A percentile compares a stretch with the other conserved stretches of the same genome.
Evolutionary conservation across 768 basidiomycete species (phyloP).

Genomic region (Leucogyrophana mollusca): DNA sequence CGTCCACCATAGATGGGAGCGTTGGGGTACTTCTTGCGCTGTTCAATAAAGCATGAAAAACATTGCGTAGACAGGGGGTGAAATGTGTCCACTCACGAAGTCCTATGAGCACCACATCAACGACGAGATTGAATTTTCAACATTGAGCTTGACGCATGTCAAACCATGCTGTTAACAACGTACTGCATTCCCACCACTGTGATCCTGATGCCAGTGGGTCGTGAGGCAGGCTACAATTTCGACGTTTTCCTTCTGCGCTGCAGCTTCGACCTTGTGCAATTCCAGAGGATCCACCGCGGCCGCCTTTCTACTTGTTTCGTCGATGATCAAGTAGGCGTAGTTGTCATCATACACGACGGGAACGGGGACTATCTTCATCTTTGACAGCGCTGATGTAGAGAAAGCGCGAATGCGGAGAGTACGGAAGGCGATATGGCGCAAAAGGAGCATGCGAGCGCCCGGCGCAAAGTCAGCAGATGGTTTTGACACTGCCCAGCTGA

Average conservation of each 20-base stretch:
- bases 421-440: conserved; percentile 2
- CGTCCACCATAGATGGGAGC: conserved; percentile 80
- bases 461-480: conserved; percentile 1
- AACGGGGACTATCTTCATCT: conserved; percentile 77
- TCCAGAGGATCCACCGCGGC: conserved; percentile 84
- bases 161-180: conserved; percentile 11
- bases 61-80: neutral
- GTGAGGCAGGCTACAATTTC: conserved; percentile 74
- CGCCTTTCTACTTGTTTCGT: conserved; percentile 62
- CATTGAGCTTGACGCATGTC: neutral
- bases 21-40: conserved; percentile 44
- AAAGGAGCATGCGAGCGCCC: conserved; percentile 1
- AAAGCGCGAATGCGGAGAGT: conserved; percentile 12
- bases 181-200: conserved; percentile 85
- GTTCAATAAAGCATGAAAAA: conserved; percentile 13
- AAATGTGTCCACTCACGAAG: conserved; percentile 27
- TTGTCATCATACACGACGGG: conserved; percentile 75
- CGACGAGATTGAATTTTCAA: conserved; percentile 9
- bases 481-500: neutral
- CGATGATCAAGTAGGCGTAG: conserved; percentile 82
- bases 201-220: conserved; percentile 92
- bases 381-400: conserved; percentile 13
- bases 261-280: conserved; percentile 61
- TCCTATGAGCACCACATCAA: conserved; percentile 11
- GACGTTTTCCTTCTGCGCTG: conserved; percentile 62